Percentiles rank a stretch among this genome's conserved stretches.
phyloP scores from a whole-genome alignment of 768 basidiomycete species.

The Termitomyces eurrhizus region DNA sequence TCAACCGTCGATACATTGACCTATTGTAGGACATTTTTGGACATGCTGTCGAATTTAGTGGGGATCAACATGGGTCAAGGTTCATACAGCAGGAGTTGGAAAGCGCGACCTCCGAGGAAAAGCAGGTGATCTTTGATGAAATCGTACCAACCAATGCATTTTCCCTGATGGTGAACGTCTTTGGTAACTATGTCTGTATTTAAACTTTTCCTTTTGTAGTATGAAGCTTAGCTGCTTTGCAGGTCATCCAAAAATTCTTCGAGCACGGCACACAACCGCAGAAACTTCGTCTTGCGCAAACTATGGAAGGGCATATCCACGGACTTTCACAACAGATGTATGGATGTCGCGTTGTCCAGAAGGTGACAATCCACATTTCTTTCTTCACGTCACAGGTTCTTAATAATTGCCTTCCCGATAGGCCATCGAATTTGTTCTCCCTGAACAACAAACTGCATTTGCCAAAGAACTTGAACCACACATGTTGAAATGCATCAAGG shows the following conservation, averaged over 20 bases:
- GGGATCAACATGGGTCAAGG: constrained; percentile 96
- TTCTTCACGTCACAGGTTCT: not conserved
- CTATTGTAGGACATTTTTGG: constrained; percentile 76
- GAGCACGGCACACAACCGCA: constrained; percentile 81
- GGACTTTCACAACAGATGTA: constrained; percentile 87
- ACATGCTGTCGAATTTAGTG: constrained; percentile 85
- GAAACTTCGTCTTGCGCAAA: constrained; percentile 59
- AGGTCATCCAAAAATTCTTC: constrained; percentile 94
- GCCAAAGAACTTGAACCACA: constrained; percentile 78
- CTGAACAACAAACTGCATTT: constrained; percentile 73
- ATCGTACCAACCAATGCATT: constrained; percentile 74
- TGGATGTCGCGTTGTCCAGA: constrained; percentile 94
- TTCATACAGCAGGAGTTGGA: constrained; percentile 92
- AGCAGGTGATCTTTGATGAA: constrained; percentile 79
- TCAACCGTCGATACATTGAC: constrained; percentile 10
- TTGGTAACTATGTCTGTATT: constrained; percentile 86
- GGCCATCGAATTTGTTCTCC: constrained; percentile 80
- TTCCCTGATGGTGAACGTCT: constrained; percentile 85
- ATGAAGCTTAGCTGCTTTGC: not conserved
- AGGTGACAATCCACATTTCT: constrained; percentile 42
- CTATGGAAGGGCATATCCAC: constrained; percentile 77
- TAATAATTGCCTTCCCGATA: constrained; percentile 28
- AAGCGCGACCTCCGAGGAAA: constrained; percentile 72
- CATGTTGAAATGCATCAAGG: constrained; percentile 82
- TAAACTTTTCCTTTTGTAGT: not conserved